Evolutionary conservation across 495 filamentous ascomycete genomes (phyloP).

Genomic region (Penicillium angulare): DNA sequence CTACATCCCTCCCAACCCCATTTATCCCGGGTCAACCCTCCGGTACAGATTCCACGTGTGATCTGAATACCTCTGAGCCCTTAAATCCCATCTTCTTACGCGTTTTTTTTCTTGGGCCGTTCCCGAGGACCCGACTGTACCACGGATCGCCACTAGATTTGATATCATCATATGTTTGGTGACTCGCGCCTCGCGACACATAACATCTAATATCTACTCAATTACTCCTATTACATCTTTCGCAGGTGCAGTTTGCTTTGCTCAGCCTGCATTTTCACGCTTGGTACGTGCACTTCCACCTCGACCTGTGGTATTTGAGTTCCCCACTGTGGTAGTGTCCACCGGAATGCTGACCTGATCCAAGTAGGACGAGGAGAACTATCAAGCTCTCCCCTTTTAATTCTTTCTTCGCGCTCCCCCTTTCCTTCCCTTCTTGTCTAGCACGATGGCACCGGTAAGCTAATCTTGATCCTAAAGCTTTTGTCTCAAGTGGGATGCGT

Average conservation of each 20-base stretch:
- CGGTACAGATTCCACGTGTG: slow-evolving; percentile 12
- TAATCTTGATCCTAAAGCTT: slow-evolving; percentile 4
- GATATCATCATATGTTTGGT: slow-evolving; percentile 27
- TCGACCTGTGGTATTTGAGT: slow-evolving; percentile 36
- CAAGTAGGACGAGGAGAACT: slow-evolving; percentile 24
- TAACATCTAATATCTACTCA: slow-evolving; percentile 12
- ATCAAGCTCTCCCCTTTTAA: slow-evolving; percentile 30
- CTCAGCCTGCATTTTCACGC: slow-evolving; percentile 38
- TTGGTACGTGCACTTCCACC: slow-evolving; percentile 41
- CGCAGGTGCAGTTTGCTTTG: slow-evolving; percentile 25
- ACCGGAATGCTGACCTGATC: slow-evolving; percentile 44
- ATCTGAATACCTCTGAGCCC: slow-evolving; percentile 12
- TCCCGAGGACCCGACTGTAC: slow-evolving; percentile 17
- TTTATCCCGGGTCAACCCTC: slow-evolving; percentile 8
- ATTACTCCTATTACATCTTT: slow-evolving; percentile 20
- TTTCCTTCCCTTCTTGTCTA: slow-evolving; percentile 9
- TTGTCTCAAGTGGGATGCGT: background rate
- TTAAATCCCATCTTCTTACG: slow-evolving; percentile 20
- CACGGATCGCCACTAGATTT: slow-evolving; percentile 28
- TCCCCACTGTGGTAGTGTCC: slow-evolving; percentile 38
- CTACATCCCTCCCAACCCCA: slow-evolving; percentile 14
- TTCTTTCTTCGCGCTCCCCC: slow-evolving; percentile 26
- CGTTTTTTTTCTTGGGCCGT: slow-evolving; percentile 16
- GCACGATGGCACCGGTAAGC: slow-evolving; percentile 48
- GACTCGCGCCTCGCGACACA: slow-evolving; percentile 17